Conservation (phyloP, 345 rosid species). For the Aquilaria sinensis region DNA sequence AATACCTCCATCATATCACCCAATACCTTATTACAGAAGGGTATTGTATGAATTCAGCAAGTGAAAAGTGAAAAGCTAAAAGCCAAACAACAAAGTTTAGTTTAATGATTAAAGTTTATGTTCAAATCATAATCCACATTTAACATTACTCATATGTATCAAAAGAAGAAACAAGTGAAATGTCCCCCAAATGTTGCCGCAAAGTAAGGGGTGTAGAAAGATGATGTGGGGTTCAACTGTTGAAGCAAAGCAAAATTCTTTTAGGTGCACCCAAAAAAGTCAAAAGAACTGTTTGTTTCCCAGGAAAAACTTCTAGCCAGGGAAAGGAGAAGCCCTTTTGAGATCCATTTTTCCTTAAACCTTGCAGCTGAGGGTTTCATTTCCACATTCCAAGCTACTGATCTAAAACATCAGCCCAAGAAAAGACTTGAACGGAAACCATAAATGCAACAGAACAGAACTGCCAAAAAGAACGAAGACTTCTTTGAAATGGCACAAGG, state of each 20-base stretch:
- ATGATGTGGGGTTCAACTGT: constrained; percentile 22
- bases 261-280: too few species aligned
- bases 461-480: constrained; percentile 8
- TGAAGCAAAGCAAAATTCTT: background rate
- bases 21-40: constrained; percentile 17
- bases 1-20: constrained; percentile 19
- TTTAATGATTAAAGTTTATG: too few species aligned
- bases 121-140: too few species aligned
- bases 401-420: constrained; percentile 16
- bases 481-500: too few species aligned
- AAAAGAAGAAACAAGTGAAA: background rate
- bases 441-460: constrained; percentile 5
- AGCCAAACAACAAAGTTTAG: too few species aligned
- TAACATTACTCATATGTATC: too few species aligned
- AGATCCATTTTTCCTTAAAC: constrained; percentile 23
- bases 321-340: constrained; percentile 14
- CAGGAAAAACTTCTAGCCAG: constrained; percentile 10
- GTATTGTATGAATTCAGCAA: constrained; percentile 23
- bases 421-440: background rate
- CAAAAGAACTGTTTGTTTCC: constrained; percentile 22
- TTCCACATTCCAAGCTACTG: constrained; percentile 14
- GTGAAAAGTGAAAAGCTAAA: constrained; percentile 9
- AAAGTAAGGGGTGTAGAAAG: constrained; percentile 31
- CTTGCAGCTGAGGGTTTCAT: constrained; percentile 1
- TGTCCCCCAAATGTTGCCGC: constrained; percentile 48